Base-by-base conservation (phyloP, 192 early-diverging fungal genomes). In the Chytriomyces sp. region DNA sequence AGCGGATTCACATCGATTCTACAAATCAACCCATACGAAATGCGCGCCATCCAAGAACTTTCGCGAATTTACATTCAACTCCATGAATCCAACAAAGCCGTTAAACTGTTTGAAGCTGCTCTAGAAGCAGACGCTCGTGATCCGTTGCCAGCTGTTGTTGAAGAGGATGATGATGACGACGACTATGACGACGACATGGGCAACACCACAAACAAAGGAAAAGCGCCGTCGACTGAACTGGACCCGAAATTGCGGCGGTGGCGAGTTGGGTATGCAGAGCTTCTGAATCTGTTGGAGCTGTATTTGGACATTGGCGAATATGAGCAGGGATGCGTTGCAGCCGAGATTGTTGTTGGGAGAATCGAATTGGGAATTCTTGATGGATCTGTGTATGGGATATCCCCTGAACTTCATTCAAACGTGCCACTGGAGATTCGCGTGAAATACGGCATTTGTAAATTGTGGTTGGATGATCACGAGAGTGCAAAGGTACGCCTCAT, bases 341-440 rank as follows among this genome's bases (percentile, higher is more conserved):
- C 97, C 68, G 92, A 94, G 68, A 84, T 79, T 3, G 93, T 92
- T 20, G 79, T 89, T 0, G 84, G 93, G 43, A 86, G 91, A 59
- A 71, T 80, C 8, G 76, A 79, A 45, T 9, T 50, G 11, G 57
- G 26, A 20, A 44, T 72, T 10, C 9, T 62, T 2, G 13, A 45
- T 70, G 59, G 23, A 61, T 47, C 16, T 13, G n/a, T 16, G 48
- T 44, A 67, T 64, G 75, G 46, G 63, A 57, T 49, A 61, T 45
- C 6, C 50, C 44, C 16, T 79, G 13, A 64, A 24, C n/a, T 18
- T 45, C 74, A 76, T 53, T 77, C 76, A 61, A 66, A 74, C 7
- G 81, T 97, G 44, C 96, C 96, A 0, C 78, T 96, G 0, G 95
- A 98, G 81, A 84, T 99, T 63, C 90, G 94, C 23, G 89, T 93